Conservation (phyloP, 192 early-diverging fungal genomes). For the Rhizophagus prolifer region DNA sequence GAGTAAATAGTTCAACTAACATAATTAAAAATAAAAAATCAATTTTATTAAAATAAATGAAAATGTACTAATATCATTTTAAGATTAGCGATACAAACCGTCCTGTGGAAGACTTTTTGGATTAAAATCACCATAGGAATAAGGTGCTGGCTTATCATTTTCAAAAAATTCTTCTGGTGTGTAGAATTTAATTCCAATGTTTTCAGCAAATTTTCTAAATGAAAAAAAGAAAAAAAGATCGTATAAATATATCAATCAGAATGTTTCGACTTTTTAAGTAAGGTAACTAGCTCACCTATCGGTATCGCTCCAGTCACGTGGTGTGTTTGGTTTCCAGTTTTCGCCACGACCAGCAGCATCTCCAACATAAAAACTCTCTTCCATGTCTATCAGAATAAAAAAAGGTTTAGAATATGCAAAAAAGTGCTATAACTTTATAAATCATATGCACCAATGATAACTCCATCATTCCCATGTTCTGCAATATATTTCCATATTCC, state of each 20-base stretch:
- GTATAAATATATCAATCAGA: conserved; percentile 10
- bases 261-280: neutral
- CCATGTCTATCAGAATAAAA: conserved; percentile 48
- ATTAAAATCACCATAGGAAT: conserved; percentile 52
- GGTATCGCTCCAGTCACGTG: conserved; percentile 78
- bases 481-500: conserved; percentile 67
- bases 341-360: conserved; percentile 86
- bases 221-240: neutral
- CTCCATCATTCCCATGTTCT: conserved; percentile 39
- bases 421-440: conserved; percentile 32
- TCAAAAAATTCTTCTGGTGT: conserved; percentile 83
- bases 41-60: neutral
- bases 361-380: conserved; percentile 79
- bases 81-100: conserved; percentile 31
- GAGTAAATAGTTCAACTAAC: conserved; percentile 38
- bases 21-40: neutral
- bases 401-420: conserved; percentile 27
- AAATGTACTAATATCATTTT: neutral
- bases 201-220: conserved; percentile 74
- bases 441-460: conserved; percentile 40
- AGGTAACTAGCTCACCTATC: conserved; percentile 50
- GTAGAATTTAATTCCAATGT: conserved; percentile 68
- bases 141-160: conserved; percentile 41
- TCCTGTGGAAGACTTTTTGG: conserved; percentile 40
- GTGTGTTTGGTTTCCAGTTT: conserved; percentile 57